These are phyloP conservation scores for Aspergillus novoparasiticus DNA, from an alignment of 2,329 filamentous ascomycete species.

Conservation along the genomic window DNA sequence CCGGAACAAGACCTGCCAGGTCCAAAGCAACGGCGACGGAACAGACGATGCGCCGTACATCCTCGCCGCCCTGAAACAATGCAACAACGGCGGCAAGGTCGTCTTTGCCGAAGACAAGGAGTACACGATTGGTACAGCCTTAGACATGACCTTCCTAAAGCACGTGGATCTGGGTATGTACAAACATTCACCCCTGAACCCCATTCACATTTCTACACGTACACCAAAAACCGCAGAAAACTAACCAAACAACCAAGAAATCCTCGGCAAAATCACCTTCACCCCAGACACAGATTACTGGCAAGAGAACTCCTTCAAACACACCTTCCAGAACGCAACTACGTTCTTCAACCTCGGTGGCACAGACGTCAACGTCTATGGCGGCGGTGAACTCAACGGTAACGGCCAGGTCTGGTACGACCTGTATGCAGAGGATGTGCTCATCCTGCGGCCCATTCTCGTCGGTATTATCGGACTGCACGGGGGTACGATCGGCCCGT, in stretches of 20 bases:
- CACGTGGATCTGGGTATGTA: constrained; percentile 62
- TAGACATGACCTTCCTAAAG: constrained; percentile 67
- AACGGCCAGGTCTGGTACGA: constrained; percentile 69
- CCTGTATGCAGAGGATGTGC: constrained; percentile 58
- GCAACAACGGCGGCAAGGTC: constrained; percentile 66
- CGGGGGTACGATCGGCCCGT: constrained; percentile 59
- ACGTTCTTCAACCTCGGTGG: constrained; percentile 70
- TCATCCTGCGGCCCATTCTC: constrained; percentile 61
- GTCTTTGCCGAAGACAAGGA: constrained; percentile 57
- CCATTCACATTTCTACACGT: too few species aligned
- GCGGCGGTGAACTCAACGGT: constrained; percentile 64
- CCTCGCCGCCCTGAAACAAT: constrained; percentile 57
- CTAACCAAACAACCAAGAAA: constrained; percentile 43
- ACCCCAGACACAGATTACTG: constrained; percentile 70
- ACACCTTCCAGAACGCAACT: constrained; percentile 66
- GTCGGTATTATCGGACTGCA: constrained; percentile 61
- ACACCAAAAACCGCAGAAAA: constrained; percentile 10
- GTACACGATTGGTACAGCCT: constrained; percentile 65
- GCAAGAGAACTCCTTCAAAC: constrained; percentile 65
- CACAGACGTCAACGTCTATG: constrained; percentile 68
- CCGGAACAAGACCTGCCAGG: constrained; percentile 33
- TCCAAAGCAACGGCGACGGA: constrained; percentile 30
- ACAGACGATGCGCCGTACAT: constrained; percentile 56
- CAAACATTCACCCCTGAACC: too few species aligned
- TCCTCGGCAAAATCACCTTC: constrained; percentile 64